Evolutionary conservation across 1,284 basidiomycete species (phyloP).

Genomic region (Sporisorium sorghi): DNA sequence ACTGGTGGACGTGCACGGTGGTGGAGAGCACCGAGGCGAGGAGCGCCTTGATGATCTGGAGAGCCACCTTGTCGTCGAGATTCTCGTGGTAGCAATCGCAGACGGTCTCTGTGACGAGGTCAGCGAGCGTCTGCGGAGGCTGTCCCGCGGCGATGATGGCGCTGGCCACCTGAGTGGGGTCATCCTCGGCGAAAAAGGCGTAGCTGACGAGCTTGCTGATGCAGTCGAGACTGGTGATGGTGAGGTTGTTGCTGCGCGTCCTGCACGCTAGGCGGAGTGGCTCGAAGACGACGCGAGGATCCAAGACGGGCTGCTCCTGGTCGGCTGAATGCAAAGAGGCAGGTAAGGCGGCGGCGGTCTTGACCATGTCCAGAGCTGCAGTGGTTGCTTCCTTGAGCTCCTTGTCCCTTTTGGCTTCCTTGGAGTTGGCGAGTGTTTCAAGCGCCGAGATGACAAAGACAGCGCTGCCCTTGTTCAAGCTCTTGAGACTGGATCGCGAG

Average conservation of each 20-base stretch:
- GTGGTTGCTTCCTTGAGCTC: constrained; percentile 59
- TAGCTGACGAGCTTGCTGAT: constrained; percentile 68
- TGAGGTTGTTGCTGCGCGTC: constrained; percentile 61
- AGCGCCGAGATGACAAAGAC: constrained; percentile 68
- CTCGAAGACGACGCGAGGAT: constrained; percentile 67
- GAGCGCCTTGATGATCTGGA: constrained; percentile 69
- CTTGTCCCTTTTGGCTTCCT: constrained; percentile 65
- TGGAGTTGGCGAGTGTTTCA: constrained; percentile 58
- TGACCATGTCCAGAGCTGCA: constrained; percentile 67
- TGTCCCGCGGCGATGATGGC: constrained; percentile 34
- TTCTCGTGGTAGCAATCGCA: constrained; percentile 66
- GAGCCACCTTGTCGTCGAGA: constrained; percentile 61
- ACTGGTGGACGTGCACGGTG: constrained; percentile 65
- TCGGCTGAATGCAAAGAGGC: constrained; percentile 29
- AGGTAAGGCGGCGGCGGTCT: constrained; percentile 37
- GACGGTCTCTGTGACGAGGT: constrained; percentile 67
- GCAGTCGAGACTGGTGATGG: constrained; percentile 66
- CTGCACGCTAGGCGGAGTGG: constrained; percentile 65
- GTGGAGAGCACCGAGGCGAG: constrained; percentile 65
- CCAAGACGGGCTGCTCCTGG: constrained; percentile 51
- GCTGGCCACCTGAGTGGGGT: constrained; percentile 24
- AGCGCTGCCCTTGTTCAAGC: constrained; percentile 59
- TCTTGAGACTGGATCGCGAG: constrained; percentile 54
- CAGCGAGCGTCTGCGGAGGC: constrained; percentile 57
- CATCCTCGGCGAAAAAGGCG: constrained; percentile 68